Evolutionary conservation across 805 yeast species (phyloP).

Genomic region (Metschnikowia cerradonensis): DNA sequence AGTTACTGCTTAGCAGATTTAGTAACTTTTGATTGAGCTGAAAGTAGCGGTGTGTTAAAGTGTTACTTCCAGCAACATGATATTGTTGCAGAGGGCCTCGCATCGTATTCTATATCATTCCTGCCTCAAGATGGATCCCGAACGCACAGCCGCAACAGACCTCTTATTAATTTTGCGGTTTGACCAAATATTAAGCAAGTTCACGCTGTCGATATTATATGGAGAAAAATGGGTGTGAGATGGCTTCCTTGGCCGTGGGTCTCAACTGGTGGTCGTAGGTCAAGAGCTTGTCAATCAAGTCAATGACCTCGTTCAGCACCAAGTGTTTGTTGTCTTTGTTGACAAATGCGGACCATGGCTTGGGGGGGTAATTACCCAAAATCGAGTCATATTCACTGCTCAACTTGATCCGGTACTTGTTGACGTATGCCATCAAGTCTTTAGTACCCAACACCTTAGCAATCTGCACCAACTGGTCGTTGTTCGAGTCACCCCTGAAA

Average conservation of each 20-base stretch:
- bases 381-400: constrained; percentile 75
- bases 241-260: constrained; percentile 83
- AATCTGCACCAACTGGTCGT: constrained; percentile 87
- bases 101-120: constrained; percentile 5
- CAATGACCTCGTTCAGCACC: constrained; percentile 64
- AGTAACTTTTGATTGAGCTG: neutral
- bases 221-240: constrained; percentile 55
- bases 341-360: constrained; percentile 83
- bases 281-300: constrained; percentile 73
- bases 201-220: constrained; percentile 3
- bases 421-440: constrained; percentile 62
- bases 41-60: neutral
- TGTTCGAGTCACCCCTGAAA: constrained; percentile 86
- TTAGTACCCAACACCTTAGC: constrained; percentile 86
- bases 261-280: constrained; percentile 87
- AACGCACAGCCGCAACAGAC: neutral
- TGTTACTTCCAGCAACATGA: neutral
- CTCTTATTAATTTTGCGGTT: neutral
- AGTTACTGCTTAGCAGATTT: neutral
- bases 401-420: constrained; percentile 66
- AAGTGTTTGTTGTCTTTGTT: constrained; percentile 66
- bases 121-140: constrained; percentile 3
- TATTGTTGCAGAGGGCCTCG: constrained; percentile 2
- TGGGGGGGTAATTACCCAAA: constrained; percentile 62
- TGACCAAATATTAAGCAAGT: neutral